Conservation (phyloP, 257 asterid species). For the Orobanche coerulescens region DNA sequence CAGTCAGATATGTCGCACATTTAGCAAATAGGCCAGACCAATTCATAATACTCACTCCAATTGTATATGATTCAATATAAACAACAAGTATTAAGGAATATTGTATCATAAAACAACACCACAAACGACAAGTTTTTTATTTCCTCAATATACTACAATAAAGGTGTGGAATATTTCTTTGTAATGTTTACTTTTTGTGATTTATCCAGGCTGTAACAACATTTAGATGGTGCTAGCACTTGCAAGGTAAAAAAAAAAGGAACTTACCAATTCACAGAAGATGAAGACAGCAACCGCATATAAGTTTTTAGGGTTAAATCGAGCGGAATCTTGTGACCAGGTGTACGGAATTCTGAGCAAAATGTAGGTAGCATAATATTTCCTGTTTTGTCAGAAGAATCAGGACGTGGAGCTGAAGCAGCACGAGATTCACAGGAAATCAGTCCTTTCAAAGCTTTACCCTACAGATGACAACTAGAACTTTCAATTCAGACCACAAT, state of each 20-base stretch:
- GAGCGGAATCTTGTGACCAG: slow-evolving; percentile 60
- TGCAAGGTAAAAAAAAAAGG: slow-evolving; percentile 13
- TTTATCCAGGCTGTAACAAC: slow-evolving; percentile 3
- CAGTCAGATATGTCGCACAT: not conserved
- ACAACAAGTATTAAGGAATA: not conserved
- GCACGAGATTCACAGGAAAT: slow-evolving; percentile 47
- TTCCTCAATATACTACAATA: slow-evolving; percentile 12
- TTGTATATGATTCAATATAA: not conserved
- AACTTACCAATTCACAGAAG: slow-evolving; percentile 79
- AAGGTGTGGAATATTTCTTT: not conserved
- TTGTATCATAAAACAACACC: slow-evolving; percentile 6
- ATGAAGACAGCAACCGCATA: slow-evolving; percentile 56
- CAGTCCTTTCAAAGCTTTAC: slow-evolving; percentile 73
- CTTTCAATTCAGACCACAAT: slow-evolving; percentile 19
- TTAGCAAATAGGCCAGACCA: not conserved
- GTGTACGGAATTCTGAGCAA: slow-evolving; percentile 46
- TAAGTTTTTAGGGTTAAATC: slow-evolving; percentile 82
- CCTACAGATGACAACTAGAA: slow-evolving; percentile 36
- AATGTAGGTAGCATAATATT: slow-evolving; percentile 25
- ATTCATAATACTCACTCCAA: not conserved
- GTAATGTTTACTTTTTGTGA: not conserved
- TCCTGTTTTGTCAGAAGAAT: slow-evolving; percentile 31
- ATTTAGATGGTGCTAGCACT: slow-evolving; percentile 1
- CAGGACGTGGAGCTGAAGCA: slow-evolving; percentile 34
- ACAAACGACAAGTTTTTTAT: not conserved